phyloP scores from a whole-genome alignment of 768 basidiomycete species.

The Cystobasidiopsis lactophilus region DNA sequence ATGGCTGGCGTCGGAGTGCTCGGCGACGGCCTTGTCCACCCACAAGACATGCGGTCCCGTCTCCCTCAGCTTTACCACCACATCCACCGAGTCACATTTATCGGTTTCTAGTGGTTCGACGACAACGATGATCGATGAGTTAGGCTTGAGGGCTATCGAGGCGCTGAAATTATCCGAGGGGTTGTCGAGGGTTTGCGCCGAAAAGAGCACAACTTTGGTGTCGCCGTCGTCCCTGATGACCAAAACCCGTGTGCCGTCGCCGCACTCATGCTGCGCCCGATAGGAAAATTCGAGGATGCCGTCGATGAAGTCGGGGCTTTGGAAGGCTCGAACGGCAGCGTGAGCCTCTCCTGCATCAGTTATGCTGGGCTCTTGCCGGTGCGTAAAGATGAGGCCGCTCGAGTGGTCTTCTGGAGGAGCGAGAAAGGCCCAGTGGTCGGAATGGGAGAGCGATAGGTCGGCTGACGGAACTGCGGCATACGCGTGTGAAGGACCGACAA shows the following conservation, averaged over 20 bases:
- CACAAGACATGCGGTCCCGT: no score
- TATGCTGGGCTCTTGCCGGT: slow-evolving; percentile 5
- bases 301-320: slow-evolving; percentile 6
- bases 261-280: slow-evolving; percentile 10
- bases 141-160: slow-evolving; percentile 4
- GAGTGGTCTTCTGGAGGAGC: no score
- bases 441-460: no score
- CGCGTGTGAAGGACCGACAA: no score
- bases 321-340: slow-evolving; percentile 10
- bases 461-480: no score
- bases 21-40: no score
- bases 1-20: no score
- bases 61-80: slow-evolving; percentile 1
- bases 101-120: slow-evolving; percentile 10
- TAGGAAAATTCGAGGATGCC: slow-evolving; percentile 9
- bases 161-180: slow-evolving; percentile 3
- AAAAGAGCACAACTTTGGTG: slow-evolving; percentile 1
- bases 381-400: neutral
- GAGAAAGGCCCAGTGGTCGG: no score
- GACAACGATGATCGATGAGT: slow-evolving; percentile 2
- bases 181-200: slow-evolving; percentile 8
- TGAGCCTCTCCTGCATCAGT: slow-evolving; percentile 6
- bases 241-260: slow-evolving; percentile 10
- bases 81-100: slow-evolving; percentile 14
- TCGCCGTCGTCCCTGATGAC: neutral